Conservation (phyloP, 2,329 filamentous ascomycete genomes). For the Westerdykella sp. region DNA sequence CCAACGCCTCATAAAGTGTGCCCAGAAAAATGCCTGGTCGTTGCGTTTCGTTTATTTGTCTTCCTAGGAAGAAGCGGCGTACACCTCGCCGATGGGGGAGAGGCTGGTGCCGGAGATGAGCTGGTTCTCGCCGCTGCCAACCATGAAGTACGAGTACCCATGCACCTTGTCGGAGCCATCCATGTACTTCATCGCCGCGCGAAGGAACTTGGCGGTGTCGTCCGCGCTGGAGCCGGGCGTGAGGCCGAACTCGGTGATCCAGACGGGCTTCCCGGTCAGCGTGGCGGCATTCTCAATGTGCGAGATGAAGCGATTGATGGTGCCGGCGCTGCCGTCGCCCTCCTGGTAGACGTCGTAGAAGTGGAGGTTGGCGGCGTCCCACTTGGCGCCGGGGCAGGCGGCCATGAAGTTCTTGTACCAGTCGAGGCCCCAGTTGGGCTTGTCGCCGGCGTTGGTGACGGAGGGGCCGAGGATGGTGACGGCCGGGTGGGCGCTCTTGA, state of each 20-base stretch:
- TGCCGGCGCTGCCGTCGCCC: slow-evolving; percentile 5
- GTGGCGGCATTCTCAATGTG: slow-evolving; percentile 35
- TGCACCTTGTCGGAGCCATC: slow-evolving; percentile 25
- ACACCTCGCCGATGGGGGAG: slow-evolving; percentile 20
- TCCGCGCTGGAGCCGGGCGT: slow-evolving; percentile 22
- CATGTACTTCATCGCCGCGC: slow-evolving; percentile 29
- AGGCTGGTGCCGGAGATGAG: slow-evolving; percentile 21
- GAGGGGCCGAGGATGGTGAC: slow-evolving; percentile 31
- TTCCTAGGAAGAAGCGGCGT: slow-evolving; percentile 7
- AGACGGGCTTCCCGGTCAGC: slow-evolving; percentile 28
- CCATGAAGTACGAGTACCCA: slow-evolving; percentile 37
- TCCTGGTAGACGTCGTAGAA: slow-evolving; percentile 34
- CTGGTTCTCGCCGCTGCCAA: slow-evolving; percentile 26
- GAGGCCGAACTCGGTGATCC: slow-evolving; percentile 37
- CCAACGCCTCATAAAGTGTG: neutral
- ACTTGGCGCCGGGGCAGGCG: slow-evolving; percentile 29
- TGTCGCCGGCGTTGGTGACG: slow-evolving; percentile 22
- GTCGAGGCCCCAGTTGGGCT: slow-evolving; percentile 19
- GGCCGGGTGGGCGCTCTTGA: slow-evolving; percentile 21
- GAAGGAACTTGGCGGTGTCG: slow-evolving; percentile 31
- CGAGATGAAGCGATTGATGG: slow-evolving; percentile 31
- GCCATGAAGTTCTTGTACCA: slow-evolving; percentile 31
- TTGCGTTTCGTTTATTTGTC: neutral
- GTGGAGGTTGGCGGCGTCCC: slow-evolving; percentile 36
- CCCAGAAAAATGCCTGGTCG: neutral